These are phyloP conservation scores for Parascedosporium putredinis DNA, from an alignment of 2,329 filamentous ascomycete genomes.

Conservation along the genomic window DNA sequence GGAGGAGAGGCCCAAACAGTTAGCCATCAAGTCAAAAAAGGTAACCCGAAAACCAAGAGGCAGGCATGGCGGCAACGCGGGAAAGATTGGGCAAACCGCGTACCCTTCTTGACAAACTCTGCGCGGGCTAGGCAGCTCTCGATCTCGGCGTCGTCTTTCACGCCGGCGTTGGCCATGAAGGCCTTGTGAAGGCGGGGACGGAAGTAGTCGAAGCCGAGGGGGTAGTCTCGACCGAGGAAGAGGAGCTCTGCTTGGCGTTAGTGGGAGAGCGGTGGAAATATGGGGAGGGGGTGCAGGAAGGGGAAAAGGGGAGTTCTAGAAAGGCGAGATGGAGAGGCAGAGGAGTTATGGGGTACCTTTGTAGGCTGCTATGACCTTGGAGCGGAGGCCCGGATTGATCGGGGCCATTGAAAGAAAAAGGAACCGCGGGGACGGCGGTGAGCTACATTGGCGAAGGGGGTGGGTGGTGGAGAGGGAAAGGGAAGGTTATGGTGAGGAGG, in stretches of 20 bases:
- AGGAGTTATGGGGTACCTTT: conserved; percentile 50
- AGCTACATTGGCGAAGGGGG: not conserved
- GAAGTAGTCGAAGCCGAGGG: conserved; percentile 73
- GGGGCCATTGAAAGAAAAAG: conserved; percentile 6
- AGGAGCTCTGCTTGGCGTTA: conserved; percentile 57
- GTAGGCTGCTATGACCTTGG: conserved; percentile 76
- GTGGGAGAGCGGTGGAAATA: too few species aligned
- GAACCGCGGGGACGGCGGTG: conserved; percentile 6
- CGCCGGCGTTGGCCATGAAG: conserved; percentile 63
- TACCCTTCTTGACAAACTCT: conserved; percentile 86
- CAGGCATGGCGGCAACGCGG: not conserved
- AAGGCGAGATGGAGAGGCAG: too few species aligned
- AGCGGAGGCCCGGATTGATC: conserved; percentile 51
- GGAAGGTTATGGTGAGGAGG: not conserved
- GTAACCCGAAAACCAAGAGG: too few species aligned
- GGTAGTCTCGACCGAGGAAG: conserved; percentile 76
- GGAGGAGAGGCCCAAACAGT: too few species aligned
- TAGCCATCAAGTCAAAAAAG: too few species aligned
- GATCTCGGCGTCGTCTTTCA: conserved; percentile 68
- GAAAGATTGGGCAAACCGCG: conserved; percentile 3
- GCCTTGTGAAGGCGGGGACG: conserved; percentile 71
- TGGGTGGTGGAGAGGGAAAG: not conserved
- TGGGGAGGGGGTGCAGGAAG: too few species aligned
- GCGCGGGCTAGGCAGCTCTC: conserved; percentile 64
- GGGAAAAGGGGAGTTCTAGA: not conserved